These are phyloP conservation scores for Elsinoe batatas DNA, from an alignment of 2,329 filamentous ascomycete genomes.

Conservation along the genomic window DNA sequence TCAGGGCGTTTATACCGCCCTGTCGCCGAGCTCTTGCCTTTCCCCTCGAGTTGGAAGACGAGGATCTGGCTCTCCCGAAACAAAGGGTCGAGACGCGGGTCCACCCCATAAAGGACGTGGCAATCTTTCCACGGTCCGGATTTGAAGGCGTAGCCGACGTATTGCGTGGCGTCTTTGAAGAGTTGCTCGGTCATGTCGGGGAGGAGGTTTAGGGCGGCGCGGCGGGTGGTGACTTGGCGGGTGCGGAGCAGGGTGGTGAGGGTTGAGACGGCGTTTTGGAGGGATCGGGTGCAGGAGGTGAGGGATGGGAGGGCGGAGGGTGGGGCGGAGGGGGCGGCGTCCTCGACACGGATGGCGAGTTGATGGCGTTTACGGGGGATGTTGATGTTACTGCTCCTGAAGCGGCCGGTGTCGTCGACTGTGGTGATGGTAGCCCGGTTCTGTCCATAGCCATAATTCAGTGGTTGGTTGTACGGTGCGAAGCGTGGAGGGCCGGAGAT, in stretches of 20 bases:
- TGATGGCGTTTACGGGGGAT: slow-evolving; percentile 50
- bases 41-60: slow-evolving; percentile 58
- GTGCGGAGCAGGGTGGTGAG: slow-evolving; percentile 58
- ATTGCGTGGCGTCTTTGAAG: slow-evolving; percentile 68
- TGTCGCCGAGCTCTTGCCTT: slow-evolving; percentile 10
- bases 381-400: slow-evolving; percentile 25
- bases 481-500: slow-evolving; percentile 43
- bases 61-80: slow-evolving; percentile 82
- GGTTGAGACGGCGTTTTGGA: slow-evolving; percentile 54
- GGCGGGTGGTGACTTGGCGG: slow-evolving; percentile 77
- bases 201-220: slow-evolving; percentile 68
- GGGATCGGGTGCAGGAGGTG: slow-evolving; percentile 25
- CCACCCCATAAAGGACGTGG: slow-evolving; percentile 73
- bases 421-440: slow-evolving; percentile 14
- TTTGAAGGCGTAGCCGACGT: slow-evolving; percentile 84
- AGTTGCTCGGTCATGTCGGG: slow-evolving; percentile 41
- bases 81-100: slow-evolving; percentile 67
- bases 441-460: slow-evolving; percentile 16
- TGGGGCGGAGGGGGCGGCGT: slow-evolving; percentile 50
- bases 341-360: slow-evolving; percentile 52
- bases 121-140: slow-evolving; percentile 87
- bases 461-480: slow-evolving; percentile 22
- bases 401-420: slow-evolving; percentile 13
- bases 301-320: slow-evolving; percentile 47
- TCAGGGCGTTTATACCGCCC: slow-evolving; percentile 19